These are phyloP conservation scores for Hemerocallis citrina DNA, from an alignment of 106 monocot species.

Conservation along the genomic window DNA sequence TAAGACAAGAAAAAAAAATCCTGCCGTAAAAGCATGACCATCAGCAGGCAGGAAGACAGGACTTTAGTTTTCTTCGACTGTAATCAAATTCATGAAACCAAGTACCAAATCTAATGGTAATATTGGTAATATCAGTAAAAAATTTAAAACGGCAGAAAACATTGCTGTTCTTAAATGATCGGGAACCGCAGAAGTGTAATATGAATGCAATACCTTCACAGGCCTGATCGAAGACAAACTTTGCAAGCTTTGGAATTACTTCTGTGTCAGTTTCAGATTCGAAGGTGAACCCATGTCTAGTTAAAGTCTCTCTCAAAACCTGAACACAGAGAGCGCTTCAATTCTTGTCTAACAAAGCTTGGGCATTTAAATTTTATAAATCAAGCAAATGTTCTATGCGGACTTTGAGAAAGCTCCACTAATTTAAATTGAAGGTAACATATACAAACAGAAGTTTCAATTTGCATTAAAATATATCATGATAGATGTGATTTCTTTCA, in stretches of 20 bases:
- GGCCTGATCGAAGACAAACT: constrained; percentile 84
- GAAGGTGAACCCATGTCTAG: constrained; percentile 78
- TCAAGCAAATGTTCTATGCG: not conserved
- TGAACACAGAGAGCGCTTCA: constrained; percentile 8
- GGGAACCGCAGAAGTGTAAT: not conserved
- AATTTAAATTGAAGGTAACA: not conserved
- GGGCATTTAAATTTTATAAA: not conserved
- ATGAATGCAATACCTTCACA: constrained; percentile 43
- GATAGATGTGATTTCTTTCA: no score
- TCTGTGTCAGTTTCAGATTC: constrained; percentile 96
- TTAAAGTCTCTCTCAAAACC: constrained; percentile 88
- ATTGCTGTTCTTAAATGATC: not conserved
- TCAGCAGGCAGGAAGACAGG: no score
- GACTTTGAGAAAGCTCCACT: no score
- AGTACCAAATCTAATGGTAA: no score
- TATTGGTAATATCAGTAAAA: no score
- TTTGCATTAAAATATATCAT: no score
- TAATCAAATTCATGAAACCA: no score
- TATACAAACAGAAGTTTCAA: not conserved
- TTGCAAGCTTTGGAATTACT: constrained; percentile 94
- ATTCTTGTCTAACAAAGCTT: not conserved
- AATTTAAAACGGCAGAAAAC: no score
- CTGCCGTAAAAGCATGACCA: no score
- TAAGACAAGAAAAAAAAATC: no score
- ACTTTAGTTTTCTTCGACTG: no score